Evolutionary conservation across 257 asterid genomes (phyloP).

Genomic region (Cinchona pubescens): DNA sequence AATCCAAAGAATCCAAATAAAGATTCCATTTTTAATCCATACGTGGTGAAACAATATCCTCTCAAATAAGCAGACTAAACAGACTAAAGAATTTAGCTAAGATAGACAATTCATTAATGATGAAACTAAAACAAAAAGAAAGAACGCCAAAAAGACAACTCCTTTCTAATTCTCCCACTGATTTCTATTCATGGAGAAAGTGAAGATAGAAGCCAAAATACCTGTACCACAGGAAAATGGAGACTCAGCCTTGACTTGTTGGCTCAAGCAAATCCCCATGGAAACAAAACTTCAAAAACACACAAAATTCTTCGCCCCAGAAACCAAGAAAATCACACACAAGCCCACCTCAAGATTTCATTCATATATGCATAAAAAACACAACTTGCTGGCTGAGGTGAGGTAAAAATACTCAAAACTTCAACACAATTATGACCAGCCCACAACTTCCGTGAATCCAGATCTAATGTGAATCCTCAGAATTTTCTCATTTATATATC

Average conservation of each 20-base stretch:
- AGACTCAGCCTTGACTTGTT: slow-evolving; percentile 76
- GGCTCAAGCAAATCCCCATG: slow-evolving; percentile 91
- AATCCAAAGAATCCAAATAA: neutral
- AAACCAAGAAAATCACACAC: slow-evolving; percentile 23
- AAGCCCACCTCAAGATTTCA: slow-evolving; percentile 31
- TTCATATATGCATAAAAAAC: slow-evolving; percentile 13
- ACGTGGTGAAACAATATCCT: neutral
- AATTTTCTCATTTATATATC: slow-evolving; percentile 7
- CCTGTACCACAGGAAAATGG: slow-evolving; percentile 52
- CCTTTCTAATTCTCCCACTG: slow-evolving; percentile 4
- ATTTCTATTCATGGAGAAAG: neutral
- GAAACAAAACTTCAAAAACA: slow-evolving; percentile 21
- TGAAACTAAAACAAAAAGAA: neutral
- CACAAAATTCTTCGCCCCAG: slow-evolving; percentile 17
- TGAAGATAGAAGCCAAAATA: slow-evolving; percentile 11
- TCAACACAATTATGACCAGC: slow-evolving; percentile 11
- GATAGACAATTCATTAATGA: neutral
- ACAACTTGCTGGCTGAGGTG: slow-evolving; percentile 13
- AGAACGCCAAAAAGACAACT: neutral
- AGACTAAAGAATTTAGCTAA: neutral
- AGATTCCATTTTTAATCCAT: neutral
- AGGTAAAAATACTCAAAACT: slow-evolving; percentile 3
- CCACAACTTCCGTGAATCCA: slow-evolving; percentile 23
- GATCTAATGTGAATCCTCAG: slow-evolving; percentile 49
- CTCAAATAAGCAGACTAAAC: neutral